Evolutionary conservation across 2,329 filamentous ascomycete genomes (phyloP).

Genomic region (Whalleya microplaca): DNA sequence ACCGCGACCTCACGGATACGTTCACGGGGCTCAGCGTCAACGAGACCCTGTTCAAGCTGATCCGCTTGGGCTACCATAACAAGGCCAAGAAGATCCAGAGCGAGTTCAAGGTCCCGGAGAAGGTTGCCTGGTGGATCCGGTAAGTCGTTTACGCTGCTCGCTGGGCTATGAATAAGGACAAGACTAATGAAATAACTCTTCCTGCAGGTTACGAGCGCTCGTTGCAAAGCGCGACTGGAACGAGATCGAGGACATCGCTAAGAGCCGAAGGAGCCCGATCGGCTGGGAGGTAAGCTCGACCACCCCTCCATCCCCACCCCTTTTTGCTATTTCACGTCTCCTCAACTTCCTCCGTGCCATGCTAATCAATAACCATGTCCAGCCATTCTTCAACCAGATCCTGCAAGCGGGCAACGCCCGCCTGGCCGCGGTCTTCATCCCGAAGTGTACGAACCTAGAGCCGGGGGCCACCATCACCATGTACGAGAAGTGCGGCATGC

Average conservation of each 20-base stretch:
- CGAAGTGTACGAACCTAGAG: conserved; percentile 78
- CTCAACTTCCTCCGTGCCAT: not conserved
- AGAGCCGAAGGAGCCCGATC: conserved; percentile 83
- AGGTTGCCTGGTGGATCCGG: conserved; percentile 84
- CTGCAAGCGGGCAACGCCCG: conserved; percentile 88
- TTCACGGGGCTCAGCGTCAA: conserved; percentile 88
- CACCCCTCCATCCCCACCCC: not conserved
- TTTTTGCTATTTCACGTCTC: not conserved
- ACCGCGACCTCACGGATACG: conserved; percentile 76
- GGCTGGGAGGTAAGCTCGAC: conserved; percentile 81
- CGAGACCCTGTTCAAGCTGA: conserved; percentile 88
- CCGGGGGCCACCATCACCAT: conserved; percentile 77
- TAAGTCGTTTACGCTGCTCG: conserved; percentile 38
- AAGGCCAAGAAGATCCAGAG: conserved; percentile 85
- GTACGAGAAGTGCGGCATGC: conserved; percentile 95
- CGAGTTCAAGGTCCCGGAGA: conserved; percentile 93
- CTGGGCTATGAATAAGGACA: not conserved
- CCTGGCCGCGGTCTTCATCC: conserved; percentile 80
- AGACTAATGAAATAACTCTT: conserved; percentile 4
- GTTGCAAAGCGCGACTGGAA: conserved; percentile 91
- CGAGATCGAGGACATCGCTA: conserved; percentile 84
- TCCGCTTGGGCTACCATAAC: conserved; percentile 79
- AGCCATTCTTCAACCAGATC: conserved; percentile 91
- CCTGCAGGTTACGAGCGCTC: conserved; percentile 75
- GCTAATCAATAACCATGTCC: conserved; percentile 6